Base-by-base conservation (phyloP, 1,284 basidiomycete genomes). In the Tilletia walkeri region DNA sequence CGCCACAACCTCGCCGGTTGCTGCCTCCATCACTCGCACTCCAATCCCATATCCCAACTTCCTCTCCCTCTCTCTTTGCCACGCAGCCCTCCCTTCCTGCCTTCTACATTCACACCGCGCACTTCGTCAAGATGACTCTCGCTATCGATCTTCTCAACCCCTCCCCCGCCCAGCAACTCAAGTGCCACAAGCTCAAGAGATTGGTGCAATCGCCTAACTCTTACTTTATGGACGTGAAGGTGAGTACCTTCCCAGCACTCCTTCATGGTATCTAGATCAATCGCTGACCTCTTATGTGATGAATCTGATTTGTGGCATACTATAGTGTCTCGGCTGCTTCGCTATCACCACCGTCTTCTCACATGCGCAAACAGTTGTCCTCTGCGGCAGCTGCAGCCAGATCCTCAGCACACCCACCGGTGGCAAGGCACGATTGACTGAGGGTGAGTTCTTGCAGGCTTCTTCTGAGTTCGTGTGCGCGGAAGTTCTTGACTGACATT, bases 81-180 rank as follows among this genome's bases (percentile, higher is more conserved):
- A 30, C 24, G 24, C 24, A 30, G 24, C 24, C 24, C 24, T 30
- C 24, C 24, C 24, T 30, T 30, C 24, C 24, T 2, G 24, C 24
- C 24, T 30, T 30, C 24, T 45, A 45, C 41, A 45, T 14, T 9
- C 41, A 45, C 41, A 45, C 41, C 41, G 41, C 41, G 41, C 41
- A 9, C 41, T 45, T 45, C 66, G 34, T 24, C 70, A 98, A 16
- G 18, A 61, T 61, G 95, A 90, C 93, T 90, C 94, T 99, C 88
- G 94, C 94, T 85, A 86, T 98, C 86, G 96, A 99, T 87, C 92
- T 99, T 85, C 91, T 99, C 85, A 93, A 99, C 91, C 95, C 94
- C 81, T 92, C 93, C 75, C 86, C 89, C 82, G 92, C 94, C 85
- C 86, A 90, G 80, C 86, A 92, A 90, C 86, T 80, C 69, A 73